Conservation (phyloP, 768 basidiomycete genomes). For the Trametes meyenii region DNA sequence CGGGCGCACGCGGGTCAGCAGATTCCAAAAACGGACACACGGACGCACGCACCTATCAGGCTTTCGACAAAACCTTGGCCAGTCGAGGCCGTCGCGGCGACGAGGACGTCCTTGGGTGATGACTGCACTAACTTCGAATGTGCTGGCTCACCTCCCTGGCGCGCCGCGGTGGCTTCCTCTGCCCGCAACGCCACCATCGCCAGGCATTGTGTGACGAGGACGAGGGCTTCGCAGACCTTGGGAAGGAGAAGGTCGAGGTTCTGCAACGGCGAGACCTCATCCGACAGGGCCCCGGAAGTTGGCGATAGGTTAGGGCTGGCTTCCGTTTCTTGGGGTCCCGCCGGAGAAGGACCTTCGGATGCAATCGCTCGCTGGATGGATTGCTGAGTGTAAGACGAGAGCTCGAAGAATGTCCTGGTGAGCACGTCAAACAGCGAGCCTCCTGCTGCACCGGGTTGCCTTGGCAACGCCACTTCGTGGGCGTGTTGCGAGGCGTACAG, state of each 20-base stretch:
- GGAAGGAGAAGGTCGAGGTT: slow-evolving; percentile 73
- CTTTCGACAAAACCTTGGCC: slow-evolving; percentile 27
- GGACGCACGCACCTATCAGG: slow-evolving; percentile 27
- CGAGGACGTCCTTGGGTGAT: slow-evolving; percentile 13
- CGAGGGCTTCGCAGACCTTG: slow-evolving; percentile 78
- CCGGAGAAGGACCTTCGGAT: slow-evolving; percentile 4
- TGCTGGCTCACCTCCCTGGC: background rate
- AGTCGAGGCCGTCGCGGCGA: slow-evolving; percentile 10
- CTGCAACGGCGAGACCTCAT: slow-evolving; percentile 28
- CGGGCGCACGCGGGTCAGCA: slow-evolving; percentile 5
- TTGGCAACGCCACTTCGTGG: slow-evolving; percentile 39
- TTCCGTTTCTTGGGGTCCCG: slow-evolving; percentile 3
- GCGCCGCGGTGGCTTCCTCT: slow-evolving; percentile 39
- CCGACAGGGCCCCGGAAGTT: background rate
- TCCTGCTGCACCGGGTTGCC: slow-evolving; percentile 43
- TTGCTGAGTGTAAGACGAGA: slow-evolving; percentile 59
- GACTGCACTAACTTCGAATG: background rate
- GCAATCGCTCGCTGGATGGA: slow-evolving; percentile 55
- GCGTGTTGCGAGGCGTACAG: slow-evolving; percentile 50
- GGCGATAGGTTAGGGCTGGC: background rate
- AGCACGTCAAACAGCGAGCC: slow-evolving; percentile 45
- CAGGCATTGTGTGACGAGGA: slow-evolving; percentile 78
- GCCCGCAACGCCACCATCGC: slow-evolving; percentile 62
- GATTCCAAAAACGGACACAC: background rate
- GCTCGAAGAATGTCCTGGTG: slow-evolving; percentile 58